Base-by-base conservation (phyloP, 2,329 filamentous ascomycete genomes). In the Xylariaceae sp. region DNA sequence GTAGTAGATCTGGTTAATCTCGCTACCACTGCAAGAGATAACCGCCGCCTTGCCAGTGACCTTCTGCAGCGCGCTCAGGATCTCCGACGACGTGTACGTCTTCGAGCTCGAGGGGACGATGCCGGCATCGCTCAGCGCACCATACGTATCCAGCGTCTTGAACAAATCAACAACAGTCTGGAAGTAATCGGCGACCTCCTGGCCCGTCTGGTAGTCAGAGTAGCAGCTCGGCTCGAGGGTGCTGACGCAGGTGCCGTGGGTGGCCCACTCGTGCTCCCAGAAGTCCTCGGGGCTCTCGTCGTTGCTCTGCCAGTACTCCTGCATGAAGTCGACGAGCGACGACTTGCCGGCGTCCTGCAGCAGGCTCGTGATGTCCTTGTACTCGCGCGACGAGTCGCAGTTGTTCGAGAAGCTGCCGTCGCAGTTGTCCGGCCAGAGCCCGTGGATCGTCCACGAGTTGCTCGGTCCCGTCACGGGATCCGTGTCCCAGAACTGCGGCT, bases 401-500 rank as follows among this genome's bases (percentile, higher is more conserved):
- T 78, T 85, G 58, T 82, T 76, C 54, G 88, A 83, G 69, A 85
- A 91, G 6, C 82, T 83, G 61, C 88, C 88, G 63, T 89, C 85
- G 68, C 88, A 92, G 67, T 84, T 80, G 68, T 87, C 83, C 0
- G 84, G 84, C 82, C 75, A 88, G 7, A 91, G 77, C 1, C 88
- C 88, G 69, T 91, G 88, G 47, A 90, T 81, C 1, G 87, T 90
- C 88, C 88, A 92, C 4, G 83, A 86, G 69, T 90, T 82, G 53
- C 73, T 74, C 1, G 88, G 88, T 0, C 89, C 88, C 3, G 84
- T 81, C 1, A 80, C 75, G 1, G 87, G 87, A 59, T 81, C 71
- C 0, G 84, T 82, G 68, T 92, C 88, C 88, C 88, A 92, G 74
- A 92, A 91, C 67, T 92, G 88, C 1, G 89, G 91, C 72, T 85